Evolutionary conservation across 345 rosid species (phyloP).

Genomic region (Viola odorata): DNA sequence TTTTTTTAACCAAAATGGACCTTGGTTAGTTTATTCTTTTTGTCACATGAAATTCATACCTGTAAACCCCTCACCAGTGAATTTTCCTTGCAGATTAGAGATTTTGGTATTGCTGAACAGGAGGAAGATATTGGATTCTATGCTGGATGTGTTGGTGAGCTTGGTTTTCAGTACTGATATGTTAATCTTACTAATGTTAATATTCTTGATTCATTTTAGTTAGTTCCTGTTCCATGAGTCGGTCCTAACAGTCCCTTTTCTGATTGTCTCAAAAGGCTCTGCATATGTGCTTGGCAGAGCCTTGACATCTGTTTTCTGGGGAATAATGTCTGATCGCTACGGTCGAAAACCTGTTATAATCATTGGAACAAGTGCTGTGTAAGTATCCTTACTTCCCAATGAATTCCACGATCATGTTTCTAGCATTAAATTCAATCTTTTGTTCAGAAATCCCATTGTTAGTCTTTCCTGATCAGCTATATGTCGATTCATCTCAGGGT

Average conservation of each 20-base stretch:
- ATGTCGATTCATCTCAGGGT: slow-evolving; percentile 47
- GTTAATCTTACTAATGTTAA: too few relatives aligned
- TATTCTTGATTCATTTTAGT: too few relatives aligned
- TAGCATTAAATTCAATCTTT: slow-evolving; percentile 59
- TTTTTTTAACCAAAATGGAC: too few relatives aligned
- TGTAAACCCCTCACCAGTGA: not conserved
- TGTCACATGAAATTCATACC: too few relatives aligned
- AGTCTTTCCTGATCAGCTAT: not conserved
- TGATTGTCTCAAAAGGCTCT: slow-evolving; percentile 47
- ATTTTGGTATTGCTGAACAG: slow-evolving; percentile 58
- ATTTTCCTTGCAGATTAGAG: slow-evolving; percentile 45
- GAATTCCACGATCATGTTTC: slow-evolving; percentile 5
- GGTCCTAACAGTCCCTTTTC: slow-evolving; percentile 16
- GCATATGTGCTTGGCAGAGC: slow-evolving; percentile 90
- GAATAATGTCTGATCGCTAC: slow-evolving; percentile 76
- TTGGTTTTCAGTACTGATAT: not conserved
- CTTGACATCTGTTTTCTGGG: slow-evolving; percentile 82
- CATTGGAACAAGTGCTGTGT: slow-evolving; percentile 66
- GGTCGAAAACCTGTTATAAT: slow-evolving; percentile 90
- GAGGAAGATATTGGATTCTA: slow-evolving; percentile 90
- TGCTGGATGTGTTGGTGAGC: slow-evolving; percentile 87
- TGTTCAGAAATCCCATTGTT: slow-evolving; percentile 50
- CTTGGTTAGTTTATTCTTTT: too few relatives aligned
- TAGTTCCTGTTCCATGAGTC: not conserved
- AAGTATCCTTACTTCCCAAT: slow-evolving; percentile 24